Evolutionary conservation across 768 basidiomycete genomes (phyloP).

Genomic region (Tulasnella sp.): DNA sequence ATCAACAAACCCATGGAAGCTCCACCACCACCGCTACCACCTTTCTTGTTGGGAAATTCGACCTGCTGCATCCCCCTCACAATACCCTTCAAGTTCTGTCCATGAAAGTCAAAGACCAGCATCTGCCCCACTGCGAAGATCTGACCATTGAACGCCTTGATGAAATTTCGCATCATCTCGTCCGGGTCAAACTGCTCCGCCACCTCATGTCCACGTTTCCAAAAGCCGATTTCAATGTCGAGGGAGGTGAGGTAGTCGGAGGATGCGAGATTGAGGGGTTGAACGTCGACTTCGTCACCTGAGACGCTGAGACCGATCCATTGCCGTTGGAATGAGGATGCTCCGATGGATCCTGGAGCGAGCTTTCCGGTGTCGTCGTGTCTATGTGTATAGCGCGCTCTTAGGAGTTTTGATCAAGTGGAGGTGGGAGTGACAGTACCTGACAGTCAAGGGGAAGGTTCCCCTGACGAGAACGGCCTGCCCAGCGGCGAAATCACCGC

Average conservation of each 20-base stretch:
- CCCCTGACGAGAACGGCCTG: conserved; percentile 71
- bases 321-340: conserved; percentile 66
- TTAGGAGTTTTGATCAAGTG: background rate
- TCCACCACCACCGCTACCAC: conserved; percentile 25
- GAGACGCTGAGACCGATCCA: conserved; percentile 79
- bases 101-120: conserved; percentile 80
- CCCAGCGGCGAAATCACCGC: conserved; percentile 60
- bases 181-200: conserved; percentile 75
- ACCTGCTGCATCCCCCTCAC: conserved; percentile 51
- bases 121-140: conserved; percentile 59
- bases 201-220: conserved; percentile 42
- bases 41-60: conserved; percentile 53
- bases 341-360: conserved; percentile 58
- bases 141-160: conserved; percentile 62
- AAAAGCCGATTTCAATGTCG: conserved; percentile 69
- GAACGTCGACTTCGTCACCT: conserved; percentile 67
- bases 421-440: conserved; percentile 38
- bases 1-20: conserved; percentile 62
- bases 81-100: conserved; percentile 63
- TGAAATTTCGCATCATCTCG: conserved; percentile 66
- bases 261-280: conserved; percentile 29
- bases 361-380: conserved; percentile 72
- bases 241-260: conserved; percentile 63
- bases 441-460: conserved; percentile 57
- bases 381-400: conserved; percentile 31